Conservation (phyloP, 2,329 filamentous ascomycete genomes). For the Metarhizium album region DNA sequence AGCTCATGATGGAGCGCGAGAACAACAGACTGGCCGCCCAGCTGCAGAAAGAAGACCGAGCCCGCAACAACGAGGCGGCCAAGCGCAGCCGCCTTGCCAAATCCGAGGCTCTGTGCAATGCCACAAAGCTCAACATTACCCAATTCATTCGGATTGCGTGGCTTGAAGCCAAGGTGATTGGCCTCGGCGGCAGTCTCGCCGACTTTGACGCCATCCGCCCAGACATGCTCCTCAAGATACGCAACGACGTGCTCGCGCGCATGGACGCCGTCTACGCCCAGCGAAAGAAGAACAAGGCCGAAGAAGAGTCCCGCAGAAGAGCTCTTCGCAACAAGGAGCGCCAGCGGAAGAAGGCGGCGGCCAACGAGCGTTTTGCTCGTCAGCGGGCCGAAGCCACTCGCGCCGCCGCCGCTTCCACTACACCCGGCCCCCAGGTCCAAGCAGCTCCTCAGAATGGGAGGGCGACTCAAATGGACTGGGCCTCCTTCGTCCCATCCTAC, state of each 20-base stretch:
- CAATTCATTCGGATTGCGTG: constrained; percentile 5
- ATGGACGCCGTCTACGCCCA: background rate
- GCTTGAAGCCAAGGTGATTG: constrained; percentile 4
- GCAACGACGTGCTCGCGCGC: background rate
- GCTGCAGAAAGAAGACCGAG: constrained; percentile 16
- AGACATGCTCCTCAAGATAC: background rate
- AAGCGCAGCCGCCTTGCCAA: constrained; percentile 22
- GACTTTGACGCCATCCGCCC: constrained; percentile 1
- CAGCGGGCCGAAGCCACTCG: constrained; percentile 1
- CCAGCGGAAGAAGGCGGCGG: constrained; percentile 2
- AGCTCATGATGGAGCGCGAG: constrained; percentile 9
- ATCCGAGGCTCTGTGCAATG: constrained; percentile 6
- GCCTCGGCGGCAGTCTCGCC: constrained; percentile 2
- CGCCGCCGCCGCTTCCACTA: background rate
- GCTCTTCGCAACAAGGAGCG: constrained; percentile 3
- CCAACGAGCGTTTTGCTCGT: constrained; percentile 5
- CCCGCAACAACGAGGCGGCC: constrained; percentile 28
- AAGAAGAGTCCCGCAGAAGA: background rate
- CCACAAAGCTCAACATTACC: constrained; percentile 8
- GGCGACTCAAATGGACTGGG: background rate
- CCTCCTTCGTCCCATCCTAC: background rate
- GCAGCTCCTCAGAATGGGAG: background rate
- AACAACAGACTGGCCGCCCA: constrained; percentile 17
- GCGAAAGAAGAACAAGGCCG: constrained; percentile 1
- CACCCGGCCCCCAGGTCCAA: background rate